Percentiles rank a stretch among this genome's conserved stretches.
phyloP scores from a whole-genome alignment of 2,329 filamentous ascomycete genomes.

The Ambrosiella xylebori region DNA sequence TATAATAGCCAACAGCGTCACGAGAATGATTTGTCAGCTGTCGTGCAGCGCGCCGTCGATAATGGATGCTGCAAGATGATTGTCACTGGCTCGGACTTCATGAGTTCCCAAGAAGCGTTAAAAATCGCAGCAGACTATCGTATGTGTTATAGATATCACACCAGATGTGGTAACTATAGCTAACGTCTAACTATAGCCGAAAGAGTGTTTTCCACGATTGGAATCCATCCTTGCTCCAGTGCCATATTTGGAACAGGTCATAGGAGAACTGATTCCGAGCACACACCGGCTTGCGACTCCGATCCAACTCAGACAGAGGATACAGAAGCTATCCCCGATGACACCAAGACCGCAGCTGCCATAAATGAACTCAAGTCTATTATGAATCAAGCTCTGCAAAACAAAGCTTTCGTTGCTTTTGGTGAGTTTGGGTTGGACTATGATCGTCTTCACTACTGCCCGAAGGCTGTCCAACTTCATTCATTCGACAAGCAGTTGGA shows the following conservation, averaged over 20 bases:
- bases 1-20: constrained; percentile 69
- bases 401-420: constrained; percentile 53
- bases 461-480: constrained; percentile 61
- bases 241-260: constrained; percentile 51
- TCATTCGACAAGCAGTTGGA: constrained; percentile 73
- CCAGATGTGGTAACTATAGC: background rate
- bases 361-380: constrained; percentile 46
- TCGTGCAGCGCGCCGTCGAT: constrained; percentile 60
- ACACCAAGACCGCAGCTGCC: constrained; percentile 27
- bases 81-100: constrained; percentile 77
- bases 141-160: constrained; percentile 21
- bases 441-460: constrained; percentile 71
- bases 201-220: constrained; percentile 74
- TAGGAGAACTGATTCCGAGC: constrained; percentile 27
- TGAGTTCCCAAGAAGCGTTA: constrained; percentile 59
- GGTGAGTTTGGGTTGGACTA: constrained; percentile 96
- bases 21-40: constrained; percentile 53
- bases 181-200: constrained; percentile 36
- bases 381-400: constrained; percentile 38
- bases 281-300: constrained; percentile 36
- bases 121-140: constrained; percentile 57
- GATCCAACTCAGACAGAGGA: constrained; percentile 34
- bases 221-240: constrained; percentile 83
- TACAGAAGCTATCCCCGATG: constrained; percentile 24
- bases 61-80: constrained; percentile 80